phyloP scores from a whole-genome alignment of 2,329 filamentous ascomycete genomes.

The Dactylellina sp. region DNA sequence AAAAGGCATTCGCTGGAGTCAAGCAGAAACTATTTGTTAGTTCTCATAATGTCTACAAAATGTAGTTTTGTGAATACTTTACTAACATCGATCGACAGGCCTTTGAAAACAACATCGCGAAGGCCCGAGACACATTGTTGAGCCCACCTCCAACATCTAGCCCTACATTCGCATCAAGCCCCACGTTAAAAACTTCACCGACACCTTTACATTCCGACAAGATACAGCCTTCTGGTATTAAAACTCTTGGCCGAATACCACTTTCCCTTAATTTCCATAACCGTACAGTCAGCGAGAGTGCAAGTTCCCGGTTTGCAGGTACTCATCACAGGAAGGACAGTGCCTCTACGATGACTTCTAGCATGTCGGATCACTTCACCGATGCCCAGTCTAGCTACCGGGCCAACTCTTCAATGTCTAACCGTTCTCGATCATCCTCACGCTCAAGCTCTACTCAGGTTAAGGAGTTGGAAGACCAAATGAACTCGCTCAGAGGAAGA shows the following conservation, averaged over 20 bases:
- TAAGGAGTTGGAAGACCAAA: slow-evolving; percentile 52
- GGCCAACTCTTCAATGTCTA: slow-evolving; percentile 50
- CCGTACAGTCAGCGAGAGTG: slow-evolving; percentile 54
- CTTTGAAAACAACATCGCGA: slow-evolving; percentile 53
- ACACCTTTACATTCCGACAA: slow-evolving; percentile 11
- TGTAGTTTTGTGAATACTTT: neutral
- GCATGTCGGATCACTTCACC: slow-evolving; percentile 42
- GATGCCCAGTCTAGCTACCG: slow-evolving; percentile 41
- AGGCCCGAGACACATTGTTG: slow-evolving; percentile 49
- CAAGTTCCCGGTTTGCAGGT: slow-evolving; percentile 35
- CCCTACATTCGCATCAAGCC: slow-evolving; percentile 20
- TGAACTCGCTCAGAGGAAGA: slow-evolving; percentile 47
- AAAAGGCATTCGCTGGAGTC: slow-evolving; percentile 54
- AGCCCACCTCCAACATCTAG: slow-evolving; percentile 33
- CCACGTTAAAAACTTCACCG: slow-evolving; percentile 24
- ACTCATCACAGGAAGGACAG: slow-evolving; percentile 43
- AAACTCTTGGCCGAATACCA: slow-evolving; percentile 47
- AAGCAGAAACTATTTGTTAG: slow-evolving; percentile 55
- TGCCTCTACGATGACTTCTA: slow-evolving; percentile 52
- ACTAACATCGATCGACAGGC: slow-evolving; percentile 34
- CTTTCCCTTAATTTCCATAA: slow-evolving; percentile 49
- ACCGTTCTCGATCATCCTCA: slow-evolving; percentile 50
- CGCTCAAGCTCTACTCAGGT: slow-evolving; percentile 51
- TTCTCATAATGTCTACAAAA: neutral
- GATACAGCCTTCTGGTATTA: slow-evolving; percentile 43